These are phyloP conservation scores for Neonectria magnoliae DNA, from an alignment of 2,329 filamentous ascomycete species.

Conservation along the genomic window DNA sequence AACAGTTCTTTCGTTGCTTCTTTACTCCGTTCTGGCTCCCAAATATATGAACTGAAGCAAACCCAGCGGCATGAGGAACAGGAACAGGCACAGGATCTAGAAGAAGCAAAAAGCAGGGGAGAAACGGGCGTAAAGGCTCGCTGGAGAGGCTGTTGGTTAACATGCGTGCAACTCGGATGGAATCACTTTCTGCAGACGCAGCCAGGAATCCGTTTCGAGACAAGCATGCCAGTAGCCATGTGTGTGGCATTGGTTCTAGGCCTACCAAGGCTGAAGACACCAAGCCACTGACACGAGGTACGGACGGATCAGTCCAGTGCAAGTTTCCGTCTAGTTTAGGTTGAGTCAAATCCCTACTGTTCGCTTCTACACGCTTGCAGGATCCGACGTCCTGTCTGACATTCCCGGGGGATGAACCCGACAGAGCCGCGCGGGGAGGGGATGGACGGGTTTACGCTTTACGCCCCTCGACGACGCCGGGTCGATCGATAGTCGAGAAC, in stretches of 20 bases:
- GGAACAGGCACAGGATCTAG: not conserved
- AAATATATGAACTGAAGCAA: not conserved
- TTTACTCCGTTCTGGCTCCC: not conserved
- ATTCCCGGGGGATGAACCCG: not conserved
- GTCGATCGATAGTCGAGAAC: constrained; percentile 4
- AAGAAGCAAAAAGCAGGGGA: not conserved
- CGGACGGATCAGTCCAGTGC: not conserved
- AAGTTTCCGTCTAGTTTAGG: not conserved
- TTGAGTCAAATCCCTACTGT: not conserved
- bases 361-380: not conserved
- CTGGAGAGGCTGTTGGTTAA: not conserved
- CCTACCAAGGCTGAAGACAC: not conserved
- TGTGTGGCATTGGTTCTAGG: not conserved
- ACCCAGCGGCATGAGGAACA: not conserved
- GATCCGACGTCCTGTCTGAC: not conserved
- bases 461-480: not conserved
- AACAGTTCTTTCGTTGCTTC: not conserved
- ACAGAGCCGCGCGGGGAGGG: not conserved
- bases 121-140: too few relatives aligned
- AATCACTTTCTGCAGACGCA: not conserved
- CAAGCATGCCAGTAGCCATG: constrained; percentile 1
- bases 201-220: not conserved
- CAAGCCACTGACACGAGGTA: not conserved
- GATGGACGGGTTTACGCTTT: not conserved
- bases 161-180: not conserved